phyloP scores from a whole-genome alignment of 148 eudicot genomes.

The Mesembryanthemum crystallinum region DNA sequence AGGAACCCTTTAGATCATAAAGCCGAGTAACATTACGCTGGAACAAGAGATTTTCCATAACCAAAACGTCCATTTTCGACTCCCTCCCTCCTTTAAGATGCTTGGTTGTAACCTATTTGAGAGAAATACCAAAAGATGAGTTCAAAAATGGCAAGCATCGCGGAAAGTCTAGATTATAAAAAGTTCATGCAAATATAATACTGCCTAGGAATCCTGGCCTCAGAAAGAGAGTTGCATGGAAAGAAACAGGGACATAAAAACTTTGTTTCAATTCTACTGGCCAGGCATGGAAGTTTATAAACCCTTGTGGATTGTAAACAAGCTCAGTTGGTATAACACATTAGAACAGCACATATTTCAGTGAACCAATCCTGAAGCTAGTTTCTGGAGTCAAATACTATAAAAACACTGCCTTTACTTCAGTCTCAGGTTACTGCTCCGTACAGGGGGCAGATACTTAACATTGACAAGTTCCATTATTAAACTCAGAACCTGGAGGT shows the following conservation, averaged over 20 bases:
- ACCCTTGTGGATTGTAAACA: no score
- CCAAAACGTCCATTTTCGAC: conserved; percentile 68
- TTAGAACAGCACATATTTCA: not conserved
- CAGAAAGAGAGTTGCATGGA: not conserved
- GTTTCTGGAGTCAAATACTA: not conserved
- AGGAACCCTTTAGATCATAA: conserved; percentile 80
- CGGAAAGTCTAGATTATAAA: not conserved
- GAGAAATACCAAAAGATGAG: conserved; percentile 10
- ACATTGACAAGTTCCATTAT: not conserved
- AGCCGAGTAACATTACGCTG: conserved; percentile 53
- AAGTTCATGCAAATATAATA: no score
- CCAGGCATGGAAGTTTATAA: no score
- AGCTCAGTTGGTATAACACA: not conserved
- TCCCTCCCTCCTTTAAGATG: conserved; percentile 76
- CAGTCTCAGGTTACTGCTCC: not conserved
- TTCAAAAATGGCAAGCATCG: conserved; percentile 10
- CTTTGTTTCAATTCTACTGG: not conserved
- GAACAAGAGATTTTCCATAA: conserved; percentile 75
- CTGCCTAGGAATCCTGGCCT: not conserved
- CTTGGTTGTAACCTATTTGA: conserved; percentile 54
- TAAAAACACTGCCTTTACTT: not conserved
- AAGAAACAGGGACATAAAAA: not conserved
- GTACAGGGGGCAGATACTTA: not conserved
- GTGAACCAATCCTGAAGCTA: not conserved
- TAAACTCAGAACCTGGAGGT: no score